phyloP scores from a whole-genome alignment of 2,329 filamentous ascomycete genomes.

The Daldinia eschscholtzii region DNA sequence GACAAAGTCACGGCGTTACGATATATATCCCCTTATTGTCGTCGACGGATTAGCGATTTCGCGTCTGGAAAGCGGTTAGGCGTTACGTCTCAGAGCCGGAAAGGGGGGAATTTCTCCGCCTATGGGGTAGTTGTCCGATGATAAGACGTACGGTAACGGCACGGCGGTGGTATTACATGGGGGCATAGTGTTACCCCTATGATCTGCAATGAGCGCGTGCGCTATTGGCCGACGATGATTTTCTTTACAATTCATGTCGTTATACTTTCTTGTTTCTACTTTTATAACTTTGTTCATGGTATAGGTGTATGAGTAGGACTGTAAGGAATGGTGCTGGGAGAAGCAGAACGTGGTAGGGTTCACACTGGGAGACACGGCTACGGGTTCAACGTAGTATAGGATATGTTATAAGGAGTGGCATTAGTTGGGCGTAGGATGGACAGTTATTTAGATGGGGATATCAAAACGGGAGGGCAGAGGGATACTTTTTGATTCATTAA shows the following conservation, averaged over 20 bases:
- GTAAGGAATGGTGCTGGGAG: background rate
- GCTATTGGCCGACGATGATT: background rate
- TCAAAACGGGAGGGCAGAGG: background rate
- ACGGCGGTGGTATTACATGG: background rate
- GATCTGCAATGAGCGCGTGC: background rate
- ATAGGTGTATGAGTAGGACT: constrained; percentile 2
- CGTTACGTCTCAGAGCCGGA: background rate
- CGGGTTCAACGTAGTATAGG: background rate
- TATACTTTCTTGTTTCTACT: background rate
- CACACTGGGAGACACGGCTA: background rate
- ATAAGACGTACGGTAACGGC: background rate
- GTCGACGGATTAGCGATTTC: background rate
- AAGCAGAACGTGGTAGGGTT: background rate
- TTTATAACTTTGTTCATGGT: background rate
- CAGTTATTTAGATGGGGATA: constrained; percentile 1
- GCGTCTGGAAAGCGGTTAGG: background rate
- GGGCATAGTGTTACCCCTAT: background rate
- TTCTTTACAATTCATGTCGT: background rate
- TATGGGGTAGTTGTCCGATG: background rate
- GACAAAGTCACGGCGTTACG: background rate
- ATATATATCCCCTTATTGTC: background rate
- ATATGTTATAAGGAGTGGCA: background rate
- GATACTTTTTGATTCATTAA: background rate
- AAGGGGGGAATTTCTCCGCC: background rate
- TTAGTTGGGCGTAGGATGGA: background rate